Base-by-base conservation (phyloP, 352 stramenopile species). In the Phytophthora fragariaefolia region DNA sequence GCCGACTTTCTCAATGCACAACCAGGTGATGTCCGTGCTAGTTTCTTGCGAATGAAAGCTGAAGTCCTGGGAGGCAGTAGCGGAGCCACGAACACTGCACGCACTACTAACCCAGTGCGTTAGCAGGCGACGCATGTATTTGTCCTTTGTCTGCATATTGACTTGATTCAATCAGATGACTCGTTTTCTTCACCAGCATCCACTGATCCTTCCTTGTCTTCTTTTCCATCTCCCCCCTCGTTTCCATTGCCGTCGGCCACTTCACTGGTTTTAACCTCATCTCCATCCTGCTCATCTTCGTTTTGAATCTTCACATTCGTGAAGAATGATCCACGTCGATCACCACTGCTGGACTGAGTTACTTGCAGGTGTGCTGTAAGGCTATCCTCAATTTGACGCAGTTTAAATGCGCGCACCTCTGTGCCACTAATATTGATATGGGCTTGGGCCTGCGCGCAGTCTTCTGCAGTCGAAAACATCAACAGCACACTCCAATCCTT, bases 1-100 rank as follows among this genome's bases (percentile, higher is more conserved):
- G 46, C 58, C 36, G 89, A 97, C 52, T 94, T 97, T 63, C 68
- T 94, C 36, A 89, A 92, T 47, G 87, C 82, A 0, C 71, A 91
- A 26, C 63, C 89, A 38, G 49, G 50, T 18, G 73, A 87, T 18
- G 78, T 96, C 66, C 83, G 79, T 34, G 57, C 68, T 9, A 76
- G 63, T 6, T 96, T 95, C 59, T 51, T 89, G 15, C 73, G 69
- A 12, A 74, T 76, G 58, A 92, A 93, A 63, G 64, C 69, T 10
- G 70, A 86, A 40, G 58, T 73, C 6, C 73, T 91, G 3, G 79
- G 80, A 34, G 71, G 24, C 18, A n/a, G 43, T 24, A 51, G 32
- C 12, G 36, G 17, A 45, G 40, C 28, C 12, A 10, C 50, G 30
- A 66, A 54, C 23, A 30, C 8, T 53, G 15, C 22, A 27, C 22